Evolutionary conservation across 1,284 basidiomycete genomes (phyloP).

Genomic region (Papiliotrema laurentii): DNA sequence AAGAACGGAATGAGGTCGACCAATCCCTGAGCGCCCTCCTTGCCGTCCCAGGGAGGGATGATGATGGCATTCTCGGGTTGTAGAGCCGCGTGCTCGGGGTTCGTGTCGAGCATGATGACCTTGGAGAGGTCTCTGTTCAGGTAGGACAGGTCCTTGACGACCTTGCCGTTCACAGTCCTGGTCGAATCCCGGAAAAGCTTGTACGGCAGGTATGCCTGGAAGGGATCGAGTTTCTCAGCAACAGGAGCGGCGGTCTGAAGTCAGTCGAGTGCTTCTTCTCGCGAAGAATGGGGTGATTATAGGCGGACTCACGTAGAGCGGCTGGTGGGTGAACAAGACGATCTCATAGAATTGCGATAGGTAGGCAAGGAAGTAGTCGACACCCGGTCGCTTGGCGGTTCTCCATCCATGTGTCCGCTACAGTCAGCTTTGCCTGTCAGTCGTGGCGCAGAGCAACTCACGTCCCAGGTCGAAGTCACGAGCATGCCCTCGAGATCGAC

Average conservation of each 20-base stretch:
- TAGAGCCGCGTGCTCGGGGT: conserved; percentile 67
- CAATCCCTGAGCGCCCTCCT: conserved; percentile 70
- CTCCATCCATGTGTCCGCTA: conserved; percentile 83
- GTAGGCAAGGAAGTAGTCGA: conserved; percentile 96
- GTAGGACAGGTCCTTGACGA: conserved; percentile 88
- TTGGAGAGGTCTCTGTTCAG: conserved; percentile 90
- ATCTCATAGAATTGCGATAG: conserved; percentile 97
- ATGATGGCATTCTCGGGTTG: conserved; percentile 90
- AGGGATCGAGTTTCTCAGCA: conserved; percentile 90
- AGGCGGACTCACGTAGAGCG: conserved; percentile 66
- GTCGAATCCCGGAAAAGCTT: conserved; percentile 88
- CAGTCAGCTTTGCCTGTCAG: not conserved
- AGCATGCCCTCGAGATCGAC: conserved; percentile 90
- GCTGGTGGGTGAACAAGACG: conserved; percentile 90
- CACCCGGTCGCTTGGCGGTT: conserved; percentile 89
- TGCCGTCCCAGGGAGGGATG: conserved; percentile 82
- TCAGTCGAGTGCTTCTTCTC: conserved; percentile 3
- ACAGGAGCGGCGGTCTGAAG: conserved; percentile 81
- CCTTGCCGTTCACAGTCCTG: conserved; percentile 67
- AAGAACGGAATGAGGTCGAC: conserved; percentile 93
- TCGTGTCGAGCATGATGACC: conserved; percentile 83
- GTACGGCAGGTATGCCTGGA: conserved; percentile 83
- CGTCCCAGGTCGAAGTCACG: conserved; percentile 89
- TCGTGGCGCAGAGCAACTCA: conserved; percentile 50
- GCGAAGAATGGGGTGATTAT: no score